Evolutionary conservation across 345 rosid species (phyloP).

Genomic region (Dimocarpus longan): DNA sequence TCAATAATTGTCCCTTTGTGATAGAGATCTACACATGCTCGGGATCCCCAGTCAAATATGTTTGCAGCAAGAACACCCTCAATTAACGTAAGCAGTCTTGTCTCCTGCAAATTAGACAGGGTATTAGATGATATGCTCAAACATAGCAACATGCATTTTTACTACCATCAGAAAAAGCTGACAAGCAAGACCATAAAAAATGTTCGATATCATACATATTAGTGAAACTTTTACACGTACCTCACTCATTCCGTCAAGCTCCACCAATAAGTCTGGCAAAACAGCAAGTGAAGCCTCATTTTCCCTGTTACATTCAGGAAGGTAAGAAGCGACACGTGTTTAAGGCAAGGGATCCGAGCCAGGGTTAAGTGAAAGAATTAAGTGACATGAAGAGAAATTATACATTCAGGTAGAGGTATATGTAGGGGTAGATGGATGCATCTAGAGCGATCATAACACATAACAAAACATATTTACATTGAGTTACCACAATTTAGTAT

Average conservation of each 20-base stretch:
- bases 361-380: neutral
- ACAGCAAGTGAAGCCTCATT: conserved; percentile 99
- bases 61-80: conserved; percentile 99
- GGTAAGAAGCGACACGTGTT: neutral
- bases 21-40: conserved; percentile 98
- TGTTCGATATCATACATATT: neutral
- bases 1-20: conserved; percentile 98
- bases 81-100: conserved; percentile 81
- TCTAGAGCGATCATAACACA: neutral
- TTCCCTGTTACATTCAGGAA: conserved; percentile 59
- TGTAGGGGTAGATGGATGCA: neutral
- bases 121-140: conserved; percentile 1
- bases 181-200: neutral
- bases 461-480: neutral
- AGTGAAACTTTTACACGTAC: conserved; percentile 36
- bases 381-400: neutral
- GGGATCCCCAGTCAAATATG: conserved; percentile 99
- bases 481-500: neutral
- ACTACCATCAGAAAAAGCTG: neutral
- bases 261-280: conserved; percentile 79
- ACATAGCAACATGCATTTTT: neutral
- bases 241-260: conserved; percentile 89
- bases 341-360: neutral
- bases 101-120: conserved; percentile 58
- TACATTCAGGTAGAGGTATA: neutral